Conservation (phyloP, 1,139 yeast species). For the Geotrichum cucujoidarum region DNA sequence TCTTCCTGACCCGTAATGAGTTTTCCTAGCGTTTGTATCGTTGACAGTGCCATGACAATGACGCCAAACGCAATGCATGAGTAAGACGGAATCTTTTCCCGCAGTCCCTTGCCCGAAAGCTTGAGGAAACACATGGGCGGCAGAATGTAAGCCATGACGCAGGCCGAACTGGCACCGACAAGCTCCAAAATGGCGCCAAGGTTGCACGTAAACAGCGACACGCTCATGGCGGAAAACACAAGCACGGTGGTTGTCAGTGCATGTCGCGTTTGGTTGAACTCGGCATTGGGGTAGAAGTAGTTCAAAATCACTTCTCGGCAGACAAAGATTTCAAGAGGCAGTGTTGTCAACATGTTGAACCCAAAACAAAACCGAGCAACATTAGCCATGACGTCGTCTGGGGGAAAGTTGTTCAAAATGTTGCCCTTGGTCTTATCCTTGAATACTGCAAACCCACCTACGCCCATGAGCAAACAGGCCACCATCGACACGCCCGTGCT, state of each 20-base stretch:
- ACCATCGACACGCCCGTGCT: constrained; percentile 78
- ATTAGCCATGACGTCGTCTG: constrained; percentile 63
- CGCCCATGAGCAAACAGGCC: constrained; percentile 74
- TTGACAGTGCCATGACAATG: constrained; percentile 70
- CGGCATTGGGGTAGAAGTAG: constrained; percentile 41
- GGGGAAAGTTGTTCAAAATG: constrained; percentile 76
- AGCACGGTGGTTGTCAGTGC: constrained; percentile 60
- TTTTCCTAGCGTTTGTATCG: constrained; percentile 60
- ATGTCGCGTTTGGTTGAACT: constrained; percentile 40
- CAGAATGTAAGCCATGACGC: constrained; percentile 83
- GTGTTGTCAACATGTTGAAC: constrained; percentile 87
- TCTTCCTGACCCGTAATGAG: constrained; percentile 42
- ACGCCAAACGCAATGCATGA: constrained; percentile 68
- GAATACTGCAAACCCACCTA: constrained; percentile 72
- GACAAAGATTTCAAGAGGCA: constrained; percentile 86
- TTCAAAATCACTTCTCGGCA: constrained; percentile 80
- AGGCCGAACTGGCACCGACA: constrained; percentile 90
- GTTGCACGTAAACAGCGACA: constrained; percentile 77
- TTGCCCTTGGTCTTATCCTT: constrained; percentile 81
- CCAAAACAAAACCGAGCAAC: constrained; percentile 91
- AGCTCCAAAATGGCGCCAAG: constrained; percentile 83
- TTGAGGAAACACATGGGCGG: constrained; percentile 82
- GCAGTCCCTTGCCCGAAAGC: constrained; percentile 50
- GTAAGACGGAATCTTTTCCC: constrained; percentile 51
- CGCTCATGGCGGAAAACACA: constrained; percentile 66